These are phyloP conservation scores for Camellia lanceoleosa DNA, from an alignment of 148 eudicot genomes.

Conservation along the genomic window DNA sequence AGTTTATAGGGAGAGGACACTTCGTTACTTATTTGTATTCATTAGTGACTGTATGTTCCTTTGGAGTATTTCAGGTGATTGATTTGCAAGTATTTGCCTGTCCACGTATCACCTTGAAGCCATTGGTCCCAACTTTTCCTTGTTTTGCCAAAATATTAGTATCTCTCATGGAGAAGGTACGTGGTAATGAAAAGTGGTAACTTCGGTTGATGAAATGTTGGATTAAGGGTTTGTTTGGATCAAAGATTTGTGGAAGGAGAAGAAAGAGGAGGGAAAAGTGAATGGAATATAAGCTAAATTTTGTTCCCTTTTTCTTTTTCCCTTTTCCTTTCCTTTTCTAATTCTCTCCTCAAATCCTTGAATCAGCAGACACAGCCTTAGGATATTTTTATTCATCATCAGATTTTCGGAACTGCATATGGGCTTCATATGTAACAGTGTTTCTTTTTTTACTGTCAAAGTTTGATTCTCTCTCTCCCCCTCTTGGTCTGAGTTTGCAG, in stretches of 20 bases:
- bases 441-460: background rate
- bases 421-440: background rate
- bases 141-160: slow-evolving; percentile 83
- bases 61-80: slow-evolving; percentile 59
- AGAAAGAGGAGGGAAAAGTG: too few species aligned
- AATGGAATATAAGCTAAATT: too few species aligned
- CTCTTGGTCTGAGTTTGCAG: slow-evolving; percentile 40
- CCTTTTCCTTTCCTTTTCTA: too few species aligned
- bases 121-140: slow-evolving; percentile 89
- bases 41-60: background rate
- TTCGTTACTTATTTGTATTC: slow-evolving; percentile 6
- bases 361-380: too few species aligned
- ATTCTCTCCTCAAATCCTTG: too few species aligned
- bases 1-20: background rate
- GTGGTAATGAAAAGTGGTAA: background rate
- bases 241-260: too few species aligned
- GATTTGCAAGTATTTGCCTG: slow-evolving; percentile 95
- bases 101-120: slow-evolving; percentile 94
- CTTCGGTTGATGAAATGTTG: background rate
- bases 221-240: background rate
- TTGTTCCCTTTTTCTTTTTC: too few species aligned
- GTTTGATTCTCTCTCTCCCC: background rate
- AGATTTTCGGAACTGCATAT: background rate
- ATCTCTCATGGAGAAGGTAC: slow-evolving; percentile 92
- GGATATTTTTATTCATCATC: background rate